Base-by-base conservation (phyloP, 208 protist genomes). In the Leishmania guyanensis region DNA sequence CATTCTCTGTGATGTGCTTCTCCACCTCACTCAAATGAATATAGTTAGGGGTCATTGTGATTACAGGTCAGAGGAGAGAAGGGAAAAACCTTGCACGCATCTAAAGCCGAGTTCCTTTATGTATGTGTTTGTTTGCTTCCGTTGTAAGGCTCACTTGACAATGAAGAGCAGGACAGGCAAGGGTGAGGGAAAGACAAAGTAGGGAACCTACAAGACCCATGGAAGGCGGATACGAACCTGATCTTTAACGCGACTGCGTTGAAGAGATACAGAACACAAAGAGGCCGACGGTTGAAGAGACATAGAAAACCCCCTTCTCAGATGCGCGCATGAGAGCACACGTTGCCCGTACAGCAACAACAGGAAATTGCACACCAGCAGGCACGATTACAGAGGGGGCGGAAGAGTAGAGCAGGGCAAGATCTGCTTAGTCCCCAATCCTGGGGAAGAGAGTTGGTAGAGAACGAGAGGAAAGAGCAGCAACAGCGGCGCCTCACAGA, bases 21-120 rank as follows among this genome's bases (percentile, higher is more conserved):
- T 64, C 77, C 62, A 97, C 83, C 84, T 98, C 95, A 17, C 76
- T 87, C 56, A 91, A 54, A 39, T 81, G 86, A 74, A 94, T 90
- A 50, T 82, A 81, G 56, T 93, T 89, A 5, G 79, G 65, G 10
- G 72, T 5, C 51, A 26, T 62, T n/a, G 39, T 62, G 6, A 62
- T 33, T 16, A 39, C 51, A 62, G 17, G 43, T 12, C 50, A 17
- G n/a, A 5, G 16, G 33, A 36, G 4, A 20, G 20, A 26, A 43
- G 33, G 26, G 33, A 14, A 9, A 8, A 33, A 5, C 1, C 14
- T 33, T 56, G 72, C 72, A 54, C 17, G 1, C 22, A 14, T 29
- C 43, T 1, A 39, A 33, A 16, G 17, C 46, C 5, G 46, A 33
- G 22, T 33, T 54, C 1, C 17, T 20, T 53, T 70, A 46, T 46